Conservation (phyloP, 192 early-diverging fungal species). For the Paraglomus brasilianum region DNA sequence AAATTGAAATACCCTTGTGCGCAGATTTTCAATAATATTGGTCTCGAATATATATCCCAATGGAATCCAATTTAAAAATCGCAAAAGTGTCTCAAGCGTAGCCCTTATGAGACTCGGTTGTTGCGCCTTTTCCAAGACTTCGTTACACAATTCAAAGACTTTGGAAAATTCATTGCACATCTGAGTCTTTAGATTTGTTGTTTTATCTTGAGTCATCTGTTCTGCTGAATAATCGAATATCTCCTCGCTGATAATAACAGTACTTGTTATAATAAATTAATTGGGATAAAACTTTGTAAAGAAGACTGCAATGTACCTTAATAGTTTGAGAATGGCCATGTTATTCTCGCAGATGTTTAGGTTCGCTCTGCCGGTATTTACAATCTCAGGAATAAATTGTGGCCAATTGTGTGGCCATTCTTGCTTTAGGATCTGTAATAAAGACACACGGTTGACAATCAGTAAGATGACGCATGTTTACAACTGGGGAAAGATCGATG, state of each 20-base stretch:
- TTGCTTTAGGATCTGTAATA: slow-evolving; percentile 89
- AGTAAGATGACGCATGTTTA: not conserved
- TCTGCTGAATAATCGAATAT: slow-evolving; percentile 99
- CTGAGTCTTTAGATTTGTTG: slow-evolving; percentile 88
- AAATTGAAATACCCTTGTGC: slow-evolving; percentile 61
- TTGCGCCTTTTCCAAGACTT: slow-evolving; percentile 89
- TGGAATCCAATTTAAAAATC: slow-evolving; percentile 98
- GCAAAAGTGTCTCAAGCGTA: slow-evolving; percentile 91
- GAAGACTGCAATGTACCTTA: slow-evolving; percentile 61
- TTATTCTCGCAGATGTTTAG: slow-evolving; percentile 98
- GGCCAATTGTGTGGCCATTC: slow-evolving; percentile 99
- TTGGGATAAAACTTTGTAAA: slow-evolving; percentile 13
- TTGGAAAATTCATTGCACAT: slow-evolving; percentile 96
- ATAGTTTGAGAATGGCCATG: slow-evolving; percentile 97
- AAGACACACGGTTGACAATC: not conserved
- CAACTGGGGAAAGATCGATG: not conserved
- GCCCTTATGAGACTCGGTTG: slow-evolving; percentile 88
- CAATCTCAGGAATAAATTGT: slow-evolving; percentile 96
- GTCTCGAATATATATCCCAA: slow-evolving; percentile 98
- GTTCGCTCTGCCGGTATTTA: slow-evolving; percentile 89
- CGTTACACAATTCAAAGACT: slow-evolving; percentile 91
- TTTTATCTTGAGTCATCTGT: slow-evolving; percentile 96
- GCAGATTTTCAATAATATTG: slow-evolving; percentile 81
- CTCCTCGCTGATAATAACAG: slow-evolving; percentile 78
- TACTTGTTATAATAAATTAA: slow-evolving; percentile 32